Evolutionary conservation across 1,284 basidiomycete genomes (phyloP), one percentile per base, ranked within the genome.

Genomic region (Ustilago tritici): DNA sequence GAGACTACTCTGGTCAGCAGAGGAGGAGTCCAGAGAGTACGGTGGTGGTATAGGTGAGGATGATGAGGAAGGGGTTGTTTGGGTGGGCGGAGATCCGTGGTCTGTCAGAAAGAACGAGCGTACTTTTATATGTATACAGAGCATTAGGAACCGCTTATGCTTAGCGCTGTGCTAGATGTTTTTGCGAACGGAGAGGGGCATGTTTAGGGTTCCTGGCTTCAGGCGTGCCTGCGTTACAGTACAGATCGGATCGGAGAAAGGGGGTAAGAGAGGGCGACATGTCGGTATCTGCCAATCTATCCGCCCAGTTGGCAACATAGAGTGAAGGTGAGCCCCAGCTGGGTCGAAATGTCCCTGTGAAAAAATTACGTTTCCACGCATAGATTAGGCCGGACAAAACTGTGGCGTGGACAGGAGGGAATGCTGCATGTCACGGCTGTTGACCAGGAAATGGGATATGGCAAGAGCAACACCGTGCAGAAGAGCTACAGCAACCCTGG

Each of bases 1-100:
- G 23, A 43, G 52, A 62, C 61, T 65, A 19, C 73, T 62, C 63
- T 62, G 63, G 7, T 63, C 69, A 62, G 69, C 69, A 71, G 59
- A 71, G 56, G 43, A 34, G 43, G 43, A 9, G 9, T 49, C 36
- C 34, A 36, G n/a, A n/a, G 28, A 32, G 55, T 35, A 9, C 3
- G 40, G 55, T 19, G 4, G 12, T 10, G 28, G 55, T 19, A 9
- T 36, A 38, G n/a, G 38, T 53, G 49, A 2, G 32, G 14, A 36
- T 32, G 49, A 28, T 31, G 38, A 54, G 23, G 38, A 56, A 15
- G 23, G n/a, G 54, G 11, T 40, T 15, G 28, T 7, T 38, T 53
- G 49, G 6, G 32, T 52, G 49, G 32, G 34, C 49, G 62, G 56
- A 64, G 55, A 41, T 64, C 49, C 60, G 60, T 54, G 50, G 60